Conservation (phyloP, 2,329 filamentous ascomycete species). For the Paraphaeosphaeria sporulosa region DNA sequence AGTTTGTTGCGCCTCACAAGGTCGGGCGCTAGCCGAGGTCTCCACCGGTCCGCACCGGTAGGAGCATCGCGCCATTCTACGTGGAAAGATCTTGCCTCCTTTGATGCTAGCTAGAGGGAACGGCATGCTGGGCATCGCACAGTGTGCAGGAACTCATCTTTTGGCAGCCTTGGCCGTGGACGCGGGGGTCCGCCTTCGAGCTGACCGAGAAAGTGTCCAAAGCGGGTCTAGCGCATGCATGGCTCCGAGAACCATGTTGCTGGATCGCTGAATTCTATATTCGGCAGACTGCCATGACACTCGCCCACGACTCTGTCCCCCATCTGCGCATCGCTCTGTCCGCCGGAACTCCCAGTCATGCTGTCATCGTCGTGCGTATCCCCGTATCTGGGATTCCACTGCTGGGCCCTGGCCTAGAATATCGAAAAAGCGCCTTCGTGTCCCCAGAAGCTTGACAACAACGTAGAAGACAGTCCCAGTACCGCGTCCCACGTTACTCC, state of each 20-base stretch:
- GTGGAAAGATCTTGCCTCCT: slow-evolving; percentile 3
- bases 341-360: slow-evolving; percentile 3
- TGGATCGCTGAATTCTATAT: slow-evolving; percentile 36
- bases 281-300: slow-evolving; percentile 26
- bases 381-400: slow-evolving; percentile 22
- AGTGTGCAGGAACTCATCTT: slow-evolving; percentile 1
- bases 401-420: slow-evolving; percentile 15
- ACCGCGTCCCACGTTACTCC: slow-evolving; percentile 24
- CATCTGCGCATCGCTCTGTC: slow-evolving; percentile 17
- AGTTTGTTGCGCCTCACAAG: slow-evolving; percentile 27
- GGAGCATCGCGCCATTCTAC: slow-evolving; percentile 3
- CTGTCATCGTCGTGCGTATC: slow-evolving; percentile 9
- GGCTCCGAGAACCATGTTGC: slow-evolving; percentile 38
- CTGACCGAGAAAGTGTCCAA: slow-evolving; percentile 22
- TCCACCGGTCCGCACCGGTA: not conserved
- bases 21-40: slow-evolving; percentile 28
- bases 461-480: slow-evolving; percentile 25
- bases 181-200: slow-evolving; percentile 25
- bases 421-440: slow-evolving; percentile 32
- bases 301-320: slow-evolving; percentile 11
- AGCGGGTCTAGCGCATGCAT: slow-evolving; percentile 35
- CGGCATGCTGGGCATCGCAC: slow-evolving; percentile 19
- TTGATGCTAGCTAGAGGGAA: slow-evolving; percentile 8
- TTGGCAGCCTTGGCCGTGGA: not conserved
- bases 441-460: slow-evolving; percentile 25